Base-by-base conservation (phyloP, 768 basidiomycete genomes). In the Leccinum ochraceum region DNA sequence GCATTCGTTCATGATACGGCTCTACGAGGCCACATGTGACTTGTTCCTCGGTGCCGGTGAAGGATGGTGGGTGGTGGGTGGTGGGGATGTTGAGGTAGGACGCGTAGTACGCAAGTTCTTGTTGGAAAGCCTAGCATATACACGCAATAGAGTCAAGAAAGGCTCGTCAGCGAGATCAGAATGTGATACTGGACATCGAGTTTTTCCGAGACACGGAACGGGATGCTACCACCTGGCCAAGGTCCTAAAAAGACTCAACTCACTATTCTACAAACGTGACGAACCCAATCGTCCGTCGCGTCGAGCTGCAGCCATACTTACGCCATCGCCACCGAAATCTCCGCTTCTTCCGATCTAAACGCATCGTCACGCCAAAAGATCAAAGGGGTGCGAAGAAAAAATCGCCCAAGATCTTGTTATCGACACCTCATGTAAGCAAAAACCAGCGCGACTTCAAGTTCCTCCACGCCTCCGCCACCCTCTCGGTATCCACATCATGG, bases 261-360 rank as follows among this genome's bases (percentile, higher is more conserved):
- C 73, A 95, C 95, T 57, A 96, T 90, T 76, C 96, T 97, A 50
- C 94, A 89, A 71, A 98, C 96, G 67, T 96, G 93, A 49, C 97
- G 86, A 57, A 98, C 87, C 82, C 95, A 94, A 67, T 94, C 93
- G 75, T 98, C 95, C 0, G 84, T 78, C 8, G 92, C 88, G 75
- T 99, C 97, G 44, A 99, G 80, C 74, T 97, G 94, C 3, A 99
- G 81, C 97, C 97, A 99, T 26, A 26, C 26, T 26, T 58, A 94
- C 8, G 91, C 81, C 72, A 97, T 83, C 6, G 80, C 88, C 17
- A 92, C 85, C 37, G 90, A 77, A 26, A 81, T 81, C 60, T 89
- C 86, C 9, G 86, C 84, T 67, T 94, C 90, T 72, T 92, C 92
- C 92, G 66, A 36, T 36, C 34, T 11, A 36, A 36, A 65, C 32